Base-by-base conservation (phyloP, 1,139 yeast species). In the Taphrina pruni region DNA sequence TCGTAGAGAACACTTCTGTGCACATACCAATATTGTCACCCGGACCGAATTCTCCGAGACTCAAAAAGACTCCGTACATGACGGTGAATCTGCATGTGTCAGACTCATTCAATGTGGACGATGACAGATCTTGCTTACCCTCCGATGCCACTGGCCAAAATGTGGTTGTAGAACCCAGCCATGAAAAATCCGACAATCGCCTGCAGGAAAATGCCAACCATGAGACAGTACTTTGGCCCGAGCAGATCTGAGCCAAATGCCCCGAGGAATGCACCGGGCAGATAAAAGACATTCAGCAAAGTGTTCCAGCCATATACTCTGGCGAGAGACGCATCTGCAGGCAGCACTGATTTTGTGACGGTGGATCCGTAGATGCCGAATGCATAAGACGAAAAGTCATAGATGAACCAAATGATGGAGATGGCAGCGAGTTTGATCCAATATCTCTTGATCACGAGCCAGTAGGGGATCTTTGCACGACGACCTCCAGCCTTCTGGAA, bases 1-100 rank as follows among this genome's bases (percentile, higher is more conserved):
- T 97, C 60, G 8, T 1, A 1, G 36, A 50, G 55, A n/a, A 6
- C 7, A 21, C 55, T 6, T 14, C n/a, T 35, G 43, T 14, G 26
- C 20, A 45, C 48, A 45, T 4, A 45, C 50, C 97, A 77, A 89
- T 88, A 79, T 90, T 90, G 79, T 92, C 91, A 80, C 98, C 98
- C 17, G 97, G 93, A 36, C 97, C 97, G 78, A 92, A 89, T 79
- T 93, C 97, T 75, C 98, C 98, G 62, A 90, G 82, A 6, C 97
- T 82, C 76, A 86, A 81, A 78, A 92, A 93, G 72, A 93, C 85
- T 80, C 97, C 98, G 76, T 88, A 92, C 26, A 89, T 88, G 51
- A 91, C 94, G 60, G 87, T 88, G 76, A 93, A 91, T 1, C 48
- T 45, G 48, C 32, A 14, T 0, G 1, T 12, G 20, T 45, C 6